Evolutionary conservation across 768 basidiomycete species (phyloP), one percentile per base, ranked within the genome.

Genomic region (Amanita molliuscula): DNA sequence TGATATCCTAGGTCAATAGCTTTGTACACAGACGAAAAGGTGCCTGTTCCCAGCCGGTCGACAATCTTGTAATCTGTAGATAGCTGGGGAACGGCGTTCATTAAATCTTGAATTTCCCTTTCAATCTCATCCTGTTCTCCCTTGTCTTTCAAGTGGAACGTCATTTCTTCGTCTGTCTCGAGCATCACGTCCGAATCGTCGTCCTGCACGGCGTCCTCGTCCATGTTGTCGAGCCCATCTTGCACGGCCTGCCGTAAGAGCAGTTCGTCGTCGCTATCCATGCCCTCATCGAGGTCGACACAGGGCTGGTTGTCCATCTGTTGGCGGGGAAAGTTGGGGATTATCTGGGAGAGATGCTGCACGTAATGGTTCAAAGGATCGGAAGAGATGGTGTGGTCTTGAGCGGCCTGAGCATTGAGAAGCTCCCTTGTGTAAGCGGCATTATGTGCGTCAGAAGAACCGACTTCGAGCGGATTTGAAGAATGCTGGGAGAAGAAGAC

Each of bases 21-120:
- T 59, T 98, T 96, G 76, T 97, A 99, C n/a, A 99, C 96, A 8
- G 93, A 93, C 0, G 95, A 97, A 68, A 99, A 99, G 1, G 95
- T 99, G 13, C 95, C 95, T 48, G 94, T 97, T 11, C 96, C 96
- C 0, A 99, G 77, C 1, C 94, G 78, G 67, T 97, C 95, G 31
- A 97, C 64, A 31, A 98, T 71, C 44, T 70, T 76, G 71, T 95
- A 98, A 55, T 86, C 73, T 2, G 70, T 60, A 4, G 66, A 61
- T 47, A 95, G 71, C n/a, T 74, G 65, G 0, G 88, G 85, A 3
- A 95, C 80, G 15, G 76, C 73, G 1, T 67, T 61, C 54, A 81
- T 68, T 23, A 97, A 76, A 53, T 87, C 79, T 0, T 66, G 61
- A 37, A 98, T 92, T 65, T 99, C 95, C 35, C 72, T 67, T 40